Evolutionary conservation across 768 basidiomycete species (phyloP).

Genomic region (Chalciporus sphaerocephalus): DNA sequence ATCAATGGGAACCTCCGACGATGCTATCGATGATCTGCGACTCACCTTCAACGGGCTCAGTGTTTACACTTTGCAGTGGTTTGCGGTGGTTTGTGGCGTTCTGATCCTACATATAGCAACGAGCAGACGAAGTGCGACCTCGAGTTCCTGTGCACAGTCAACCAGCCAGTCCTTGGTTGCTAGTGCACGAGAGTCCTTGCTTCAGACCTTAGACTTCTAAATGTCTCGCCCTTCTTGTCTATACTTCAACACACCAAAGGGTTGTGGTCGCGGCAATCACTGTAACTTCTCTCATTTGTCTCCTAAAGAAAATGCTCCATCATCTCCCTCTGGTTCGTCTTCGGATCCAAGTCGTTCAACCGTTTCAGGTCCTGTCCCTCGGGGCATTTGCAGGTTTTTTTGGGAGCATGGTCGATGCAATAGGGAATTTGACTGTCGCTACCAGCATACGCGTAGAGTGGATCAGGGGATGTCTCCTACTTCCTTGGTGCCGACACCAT

Average conservation of each 20-base stretch:
- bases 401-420: slow-evolving; percentile 47
- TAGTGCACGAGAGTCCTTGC: neutral
- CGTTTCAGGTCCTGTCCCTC: slow-evolving; percentile 12
- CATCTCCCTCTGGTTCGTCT: slow-evolving; percentile 3
- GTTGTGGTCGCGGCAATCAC: slow-evolving; percentile 42
- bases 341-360: slow-evolving; percentile 7
- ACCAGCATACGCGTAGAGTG: slow-evolving; percentile 31
- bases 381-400: slow-evolving; percentile 44
- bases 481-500: slow-evolving; percentile 6
- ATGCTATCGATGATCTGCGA: neutral
- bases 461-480: slow-evolving; percentile 5
- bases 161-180: neutral
- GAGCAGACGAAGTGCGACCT: neutral
- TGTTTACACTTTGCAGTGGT: neutral
- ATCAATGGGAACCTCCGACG: too few relatives aligned
- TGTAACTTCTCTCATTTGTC: slow-evolving; percentile 36
- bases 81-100: neutral
- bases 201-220: neutral
- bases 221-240: slow-evolving; percentile 36
- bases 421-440: slow-evolving; percentile 44
- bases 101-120: neutral
- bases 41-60: neutral
- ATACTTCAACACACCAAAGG: slow-evolving; percentile 39
- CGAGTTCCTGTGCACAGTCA: neutral
- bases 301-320: slow-evolving; percentile 17